Evolutionary conservation across 2,329 filamentous ascomycete genomes (phyloP).

Genomic region (Pseudogymnoascus sp.): DNA sequence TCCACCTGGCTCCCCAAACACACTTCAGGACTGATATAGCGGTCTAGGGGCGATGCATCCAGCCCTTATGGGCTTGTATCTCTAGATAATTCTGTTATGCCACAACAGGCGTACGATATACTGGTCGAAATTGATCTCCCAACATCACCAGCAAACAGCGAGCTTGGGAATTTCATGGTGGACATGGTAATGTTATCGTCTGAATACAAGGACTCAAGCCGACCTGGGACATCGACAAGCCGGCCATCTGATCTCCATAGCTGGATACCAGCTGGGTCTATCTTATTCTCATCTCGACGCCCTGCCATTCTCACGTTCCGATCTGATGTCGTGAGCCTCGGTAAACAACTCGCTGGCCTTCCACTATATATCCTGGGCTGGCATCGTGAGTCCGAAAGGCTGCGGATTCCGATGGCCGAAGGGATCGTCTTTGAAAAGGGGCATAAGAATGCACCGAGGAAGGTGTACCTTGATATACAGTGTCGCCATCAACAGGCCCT

Average conservation of each 20-base stretch:
- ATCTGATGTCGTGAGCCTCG: conserved; percentile 59
- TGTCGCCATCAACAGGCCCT: conserved; percentile 46
- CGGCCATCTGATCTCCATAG: conserved; percentile 24
- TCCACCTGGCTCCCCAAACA: background rate
- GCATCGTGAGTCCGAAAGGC: conserved; percentile 53
- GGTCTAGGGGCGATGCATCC: conserved; percentile 31
- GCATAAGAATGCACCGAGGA: conserved; percentile 39
- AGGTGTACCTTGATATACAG: conserved; percentile 39
- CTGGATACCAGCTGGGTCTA: conserved; percentile 23
- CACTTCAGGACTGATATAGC: conserved; percentile 10
- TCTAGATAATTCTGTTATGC: conserved; percentile 47
- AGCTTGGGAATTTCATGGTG: conserved; percentile 91
- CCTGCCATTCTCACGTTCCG: conserved; percentile 74
- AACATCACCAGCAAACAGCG: conserved; percentile 67
- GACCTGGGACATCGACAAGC: conserved; percentile 15
- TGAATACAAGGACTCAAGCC: conserved; percentile 28
- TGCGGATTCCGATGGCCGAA: conserved; percentile 69
- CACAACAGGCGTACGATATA: conserved; percentile 79
- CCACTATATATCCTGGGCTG: conserved; percentile 64
- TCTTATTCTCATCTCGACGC: conserved; percentile 61
- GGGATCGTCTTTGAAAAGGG: conserved; percentile 53
- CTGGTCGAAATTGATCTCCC: conserved; percentile 69
- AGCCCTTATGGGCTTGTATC: conserved; percentile 28
- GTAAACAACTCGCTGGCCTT: conserved; percentile 55
- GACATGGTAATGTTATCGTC: conserved; percentile 62